Base-by-base conservation (phyloP, 176 grass and related monocot species). In the Elaeis guineensis region DNA sequence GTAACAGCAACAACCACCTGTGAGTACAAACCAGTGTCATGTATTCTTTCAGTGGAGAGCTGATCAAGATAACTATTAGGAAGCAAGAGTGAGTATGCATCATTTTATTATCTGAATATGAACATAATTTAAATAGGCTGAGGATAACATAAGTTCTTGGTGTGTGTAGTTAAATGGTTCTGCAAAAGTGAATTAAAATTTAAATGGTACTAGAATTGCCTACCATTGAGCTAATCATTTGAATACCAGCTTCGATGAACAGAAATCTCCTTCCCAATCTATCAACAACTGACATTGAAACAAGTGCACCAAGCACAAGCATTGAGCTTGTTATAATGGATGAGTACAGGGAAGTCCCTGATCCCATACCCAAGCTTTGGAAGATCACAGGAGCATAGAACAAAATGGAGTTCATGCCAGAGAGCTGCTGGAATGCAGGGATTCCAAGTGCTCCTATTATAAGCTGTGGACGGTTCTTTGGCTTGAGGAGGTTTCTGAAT, bases 401-500 rank as follows among this genome's bases (percentile, higher is more conserved):
- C 49, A 65, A 50, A 11, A 65, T 65, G 20, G 63, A 65, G 49
- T 65, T 65, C 63, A 65, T 65, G 20, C 63, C 63, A 17, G 63
- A 65, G 8, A 65, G 49, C 63, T 65, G 63, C 63, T 65, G 63
- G 49, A 65, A 65, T 9, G 63, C 63, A 1, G 63, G 63, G 25
- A 65, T 65, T 15, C 63, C 63, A 25, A 65, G 63, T n/a, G 63
- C 63, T 52, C 63, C 63, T 4, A 65, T 65, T 3, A 65, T 11
- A 7, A 65, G 63, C 63, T 65, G 63, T 2, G 63, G 63, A 9
- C 63, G 63, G 16, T 65, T 65, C 12, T 17, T 51, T n/a, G 49
- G 63, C 16, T 18, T 19, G 21, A 65, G 63, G 12, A 86, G 78
- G 16, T 84, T 64, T 4, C 72, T 48, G 72, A 50, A 90, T 0